phyloP scores from a whole-genome alignment of 306 rosid species.

The Vigna reflexopilosa region DNA sequence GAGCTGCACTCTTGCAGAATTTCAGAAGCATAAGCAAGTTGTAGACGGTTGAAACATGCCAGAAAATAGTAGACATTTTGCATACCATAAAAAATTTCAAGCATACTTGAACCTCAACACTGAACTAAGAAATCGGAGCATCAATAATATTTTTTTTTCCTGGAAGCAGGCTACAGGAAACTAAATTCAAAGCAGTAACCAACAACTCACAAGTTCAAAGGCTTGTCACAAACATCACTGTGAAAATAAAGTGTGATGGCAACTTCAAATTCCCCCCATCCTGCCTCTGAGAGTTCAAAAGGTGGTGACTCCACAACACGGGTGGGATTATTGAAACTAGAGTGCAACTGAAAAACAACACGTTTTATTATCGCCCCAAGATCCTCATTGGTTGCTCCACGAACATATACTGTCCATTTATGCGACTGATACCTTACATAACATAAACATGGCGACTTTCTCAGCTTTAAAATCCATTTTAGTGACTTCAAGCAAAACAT shows the following conservation, averaged over 20 bases:
- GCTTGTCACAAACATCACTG: conserved; percentile 77
- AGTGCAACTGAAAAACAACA: conserved; percentile 82
- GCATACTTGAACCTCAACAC: conserved; percentile 21
- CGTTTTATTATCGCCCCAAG: conserved; percentile 68
- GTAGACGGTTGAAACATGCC: conserved; percentile 17
- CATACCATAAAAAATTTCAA: conserved; percentile 26
- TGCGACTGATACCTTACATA: conserved; percentile 74
- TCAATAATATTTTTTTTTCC: conserved; percentile 15
- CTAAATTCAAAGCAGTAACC: conserved; percentile 41
- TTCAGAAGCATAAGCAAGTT: conserved; percentile 36
- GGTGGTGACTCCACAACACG: conserved; percentile 78
- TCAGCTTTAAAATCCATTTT: conserved; percentile 2
- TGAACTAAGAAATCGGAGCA: conserved; percentile 33
- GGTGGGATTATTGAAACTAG: conserved; percentile 84
- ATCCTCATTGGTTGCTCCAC: conserved; percentile 81
- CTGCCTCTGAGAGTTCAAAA: conserved; percentile 80
- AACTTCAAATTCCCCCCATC: conserved; percentile 91
- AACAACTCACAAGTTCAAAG: conserved; percentile 77
- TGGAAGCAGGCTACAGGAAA: conserved; percentile 11
- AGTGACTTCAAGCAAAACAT: conserved; percentile 39
- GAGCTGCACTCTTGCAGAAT: conserved; percentile 17
- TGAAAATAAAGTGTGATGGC: conserved; percentile 73
- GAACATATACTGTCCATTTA: conserved; percentile 85
- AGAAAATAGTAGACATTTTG: conserved; percentile 13
- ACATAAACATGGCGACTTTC: conserved; percentile 36